Evolutionary conservation across 306 rosid genomes (phyloP).

Genomic region (Potentilla sterilis): DNA sequence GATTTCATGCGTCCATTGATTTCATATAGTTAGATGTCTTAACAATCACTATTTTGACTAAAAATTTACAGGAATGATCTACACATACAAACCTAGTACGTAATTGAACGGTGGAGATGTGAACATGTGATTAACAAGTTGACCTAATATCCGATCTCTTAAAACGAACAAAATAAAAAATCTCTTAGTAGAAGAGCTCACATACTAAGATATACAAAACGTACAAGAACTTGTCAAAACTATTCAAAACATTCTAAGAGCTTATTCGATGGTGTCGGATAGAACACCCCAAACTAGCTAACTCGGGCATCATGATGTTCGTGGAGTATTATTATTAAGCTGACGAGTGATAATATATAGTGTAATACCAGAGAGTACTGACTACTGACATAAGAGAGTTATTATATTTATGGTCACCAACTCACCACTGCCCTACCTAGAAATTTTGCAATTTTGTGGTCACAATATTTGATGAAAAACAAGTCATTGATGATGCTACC

Average conservation of each 20-base stretch:
- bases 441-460: neutral
- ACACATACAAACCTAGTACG: too few relatives aligned
- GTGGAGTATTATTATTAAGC: neutral
- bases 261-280: neutral
- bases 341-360: neutral
- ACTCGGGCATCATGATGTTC: neutral
- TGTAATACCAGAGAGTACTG: neutral
- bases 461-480: neutral
- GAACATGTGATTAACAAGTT: too few relatives aligned
- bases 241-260: neutral
- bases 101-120: too few relatives aligned
- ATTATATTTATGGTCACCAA: conserved; percentile 3
- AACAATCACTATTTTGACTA: too few relatives aligned
- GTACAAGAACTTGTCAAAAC: neutral
- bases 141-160: too few relatives aligned
- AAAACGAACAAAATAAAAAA: too few relatives aligned
- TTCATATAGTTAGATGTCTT: too few relatives aligned
- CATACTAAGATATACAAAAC: neutral
- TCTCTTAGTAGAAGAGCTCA: too few relatives aligned
- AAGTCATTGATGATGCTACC: conserved; percentile 18
- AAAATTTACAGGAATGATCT: too few relatives aligned
- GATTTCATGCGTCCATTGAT: too few relatives aligned
- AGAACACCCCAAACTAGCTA: neutral
- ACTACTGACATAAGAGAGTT: neutral
- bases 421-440: neutral